Conservation (phyloP, 345 rosid genomes). For the Streptanthus diversifolius region DNA sequence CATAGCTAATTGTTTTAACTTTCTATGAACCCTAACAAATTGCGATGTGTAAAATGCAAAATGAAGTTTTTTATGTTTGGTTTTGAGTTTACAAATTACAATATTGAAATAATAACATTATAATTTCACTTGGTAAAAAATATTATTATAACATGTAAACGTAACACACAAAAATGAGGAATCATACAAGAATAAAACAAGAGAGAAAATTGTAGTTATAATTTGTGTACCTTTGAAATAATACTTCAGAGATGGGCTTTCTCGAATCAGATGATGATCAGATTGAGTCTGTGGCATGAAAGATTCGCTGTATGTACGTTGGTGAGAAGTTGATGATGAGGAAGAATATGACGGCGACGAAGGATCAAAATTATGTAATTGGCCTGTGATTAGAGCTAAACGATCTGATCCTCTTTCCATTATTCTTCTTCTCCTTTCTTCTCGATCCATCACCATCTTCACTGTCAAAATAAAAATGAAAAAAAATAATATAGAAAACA, state of each 20-base stretch:
- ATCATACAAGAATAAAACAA: not conserved
- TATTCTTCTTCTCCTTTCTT: conserved; percentile 49
- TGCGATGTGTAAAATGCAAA: not conserved
- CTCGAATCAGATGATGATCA: not conserved
- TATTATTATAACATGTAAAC: not conserved
- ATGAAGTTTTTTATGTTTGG: not conserved
- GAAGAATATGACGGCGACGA: conserved; percentile 29
- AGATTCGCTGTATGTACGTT: conserved; percentile 28
- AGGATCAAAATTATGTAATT: conserved; percentile 32
- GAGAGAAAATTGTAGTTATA: not conserved
- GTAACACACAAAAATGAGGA: not conserved
- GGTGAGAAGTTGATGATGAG: conserved; percentile 19
- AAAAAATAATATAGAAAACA: not conserved
- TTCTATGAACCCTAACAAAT: not conserved
- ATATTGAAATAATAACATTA: not conserved
- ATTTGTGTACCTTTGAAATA: conserved; percentile 20
- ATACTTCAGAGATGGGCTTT: conserved; percentile 28
- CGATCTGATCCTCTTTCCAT: conserved; percentile 55
- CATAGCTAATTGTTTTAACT: not conserved
- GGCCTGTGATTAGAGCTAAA: conserved; percentile 53
- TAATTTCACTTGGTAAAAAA: not conserved
- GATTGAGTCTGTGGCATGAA: conserved; percentile 13
- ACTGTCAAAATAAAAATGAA: not conserved
- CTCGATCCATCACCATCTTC: conserved; percentile 33
- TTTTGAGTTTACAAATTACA: not conserved